A percentile compares a stretch with the other conserved stretches of the same genome.
These are phyloP conservation scores for Physcia stellaris DNA, from an alignment of 495 filamentous ascomycete genomes.

Conservation along the genomic window DNA sequence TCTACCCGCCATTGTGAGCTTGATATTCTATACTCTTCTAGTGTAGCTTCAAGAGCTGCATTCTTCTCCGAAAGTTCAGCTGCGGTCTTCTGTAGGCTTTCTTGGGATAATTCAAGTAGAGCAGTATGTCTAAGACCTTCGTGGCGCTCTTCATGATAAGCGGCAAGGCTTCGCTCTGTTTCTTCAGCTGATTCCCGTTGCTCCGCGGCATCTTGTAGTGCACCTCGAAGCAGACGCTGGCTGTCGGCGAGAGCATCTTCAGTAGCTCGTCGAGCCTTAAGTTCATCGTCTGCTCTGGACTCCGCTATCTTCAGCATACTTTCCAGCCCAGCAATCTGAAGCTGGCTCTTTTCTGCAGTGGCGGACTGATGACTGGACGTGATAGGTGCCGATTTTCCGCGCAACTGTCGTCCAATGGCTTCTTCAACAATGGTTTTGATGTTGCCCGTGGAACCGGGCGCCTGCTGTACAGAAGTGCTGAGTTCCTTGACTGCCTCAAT, in stretches of 20 bases:
- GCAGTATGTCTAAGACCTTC: slow-evolving; percentile 43
- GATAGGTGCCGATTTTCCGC: slow-evolving; percentile 14
- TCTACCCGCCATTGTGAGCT: slow-evolving; percentile 40
- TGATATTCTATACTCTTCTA: slow-evolving; percentile 49
- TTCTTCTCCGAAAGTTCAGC: slow-evolving; percentile 48
- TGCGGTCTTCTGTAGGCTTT: slow-evolving; percentile 49
- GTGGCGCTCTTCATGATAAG: slow-evolving; percentile 40
- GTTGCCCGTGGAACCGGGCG: slow-evolving; percentile 11
- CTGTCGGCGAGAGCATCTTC: slow-evolving; percentile 63
- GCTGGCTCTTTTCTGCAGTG: slow-evolving; percentile 36
- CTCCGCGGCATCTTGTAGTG: slow-evolving; percentile 57
- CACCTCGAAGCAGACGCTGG: slow-evolving; percentile 54
- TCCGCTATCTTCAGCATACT: slow-evolving; percentile 38
- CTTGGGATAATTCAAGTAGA: slow-evolving; percentile 47
- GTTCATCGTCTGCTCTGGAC: slow-evolving; percentile 43
- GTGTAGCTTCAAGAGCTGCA: slow-evolving; percentile 38
- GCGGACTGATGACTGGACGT: slow-evolving; percentile 16
- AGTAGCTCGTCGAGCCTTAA: slow-evolving; percentile 47
- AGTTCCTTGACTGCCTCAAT: slow-evolving; percentile 45
- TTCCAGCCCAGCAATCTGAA: slow-evolving; percentile 39
- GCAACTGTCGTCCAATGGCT: slow-evolving; percentile 26
- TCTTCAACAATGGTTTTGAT: slow-evolving; percentile 36
- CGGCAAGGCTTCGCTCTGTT: slow-evolving; percentile 40
- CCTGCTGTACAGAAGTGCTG: slow-evolving; percentile 27
- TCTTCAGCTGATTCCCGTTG: slow-evolving; percentile 58